Conservation (phyloP, 2,329 filamentous ascomycete species). For the Talaromyces piceae region DNA sequence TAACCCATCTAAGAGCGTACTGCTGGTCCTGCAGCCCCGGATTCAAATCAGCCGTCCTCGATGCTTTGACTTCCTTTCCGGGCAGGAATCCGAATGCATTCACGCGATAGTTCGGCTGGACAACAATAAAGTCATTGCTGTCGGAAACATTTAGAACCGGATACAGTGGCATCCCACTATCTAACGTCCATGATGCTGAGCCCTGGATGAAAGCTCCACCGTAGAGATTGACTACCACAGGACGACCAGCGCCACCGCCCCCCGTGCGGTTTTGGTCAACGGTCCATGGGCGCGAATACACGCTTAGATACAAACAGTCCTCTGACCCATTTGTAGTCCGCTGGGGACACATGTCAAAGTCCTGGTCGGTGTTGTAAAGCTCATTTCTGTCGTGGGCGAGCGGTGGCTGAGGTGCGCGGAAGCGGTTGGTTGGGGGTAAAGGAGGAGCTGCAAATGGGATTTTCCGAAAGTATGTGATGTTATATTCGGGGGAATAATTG, state of each 20-base stretch:
- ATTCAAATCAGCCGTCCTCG: slow-evolving; percentile 9
- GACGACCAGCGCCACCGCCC: slow-evolving; percentile 40
- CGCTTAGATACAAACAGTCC: slow-evolving; percentile 36
- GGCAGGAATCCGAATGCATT: slow-evolving; percentile 19
- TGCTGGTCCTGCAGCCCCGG: slow-evolving; percentile 15
- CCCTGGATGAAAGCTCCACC: slow-evolving; percentile 56
- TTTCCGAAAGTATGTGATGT: slow-evolving; percentile 53
- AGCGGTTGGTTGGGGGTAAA: slow-evolving; percentile 47
- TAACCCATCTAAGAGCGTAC: slow-evolving; percentile 17
- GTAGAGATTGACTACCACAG: slow-evolving; percentile 57
- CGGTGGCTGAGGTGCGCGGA: slow-evolving; percentile 54
- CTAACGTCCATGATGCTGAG: slow-evolving; percentile 48
- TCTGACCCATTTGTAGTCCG: slow-evolving; percentile 39
- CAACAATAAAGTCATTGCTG: slow-evolving; percentile 8
- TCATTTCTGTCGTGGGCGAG: slow-evolving; percentile 36
- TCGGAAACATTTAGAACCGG: slow-evolving; percentile 1
- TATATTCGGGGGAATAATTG: slow-evolving; percentile 25
- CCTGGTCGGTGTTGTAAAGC: slow-evolving; percentile 48
- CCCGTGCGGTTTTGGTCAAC: slow-evolving; percentile 9
- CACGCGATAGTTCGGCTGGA: slow-evolving; percentile 18
- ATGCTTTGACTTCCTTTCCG: not conserved
- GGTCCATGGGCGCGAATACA: slow-evolving; percentile 29
- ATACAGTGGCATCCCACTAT: slow-evolving; percentile 25
- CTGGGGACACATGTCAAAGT: slow-evolving; percentile 54
- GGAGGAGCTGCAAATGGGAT: slow-evolving; percentile 57